Conservation (phyloP, 495 filamentous ascomycete genomes). For the Parathielavia hyrcaniae region DNA sequence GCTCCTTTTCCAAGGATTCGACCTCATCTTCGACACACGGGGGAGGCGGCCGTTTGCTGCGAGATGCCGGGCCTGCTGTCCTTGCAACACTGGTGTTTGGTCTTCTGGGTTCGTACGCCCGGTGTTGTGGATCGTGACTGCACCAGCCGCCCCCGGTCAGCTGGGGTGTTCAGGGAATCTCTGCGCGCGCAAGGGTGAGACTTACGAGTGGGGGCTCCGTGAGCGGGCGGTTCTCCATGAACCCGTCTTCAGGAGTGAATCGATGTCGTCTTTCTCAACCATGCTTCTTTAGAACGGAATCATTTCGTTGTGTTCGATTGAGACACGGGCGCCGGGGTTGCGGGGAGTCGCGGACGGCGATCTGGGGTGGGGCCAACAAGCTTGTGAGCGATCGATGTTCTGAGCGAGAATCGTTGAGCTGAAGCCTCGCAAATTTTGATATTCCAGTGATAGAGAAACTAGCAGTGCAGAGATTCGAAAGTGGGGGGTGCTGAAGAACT, state of each 20-base stretch:
- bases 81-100: conserved; percentile 19
- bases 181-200: not conserved
- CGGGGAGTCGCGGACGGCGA: not conserved
- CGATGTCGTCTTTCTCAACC: conserved; percentile 34
- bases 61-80: not conserved
- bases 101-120: conserved; percentile 9
- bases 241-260: conserved; percentile 36
- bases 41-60: conserved; percentile 31
- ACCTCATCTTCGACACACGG: conserved; percentile 45
- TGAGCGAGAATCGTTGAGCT: not conserved
- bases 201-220: conserved; percentile 39
- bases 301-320: not conserved
- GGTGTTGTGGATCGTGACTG: conserved; percentile 16
- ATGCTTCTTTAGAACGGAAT: conserved; percentile 24
- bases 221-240: conserved; percentile 42
- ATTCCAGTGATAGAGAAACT: not conserved
- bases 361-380: not conserved
- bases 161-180: not conserved
- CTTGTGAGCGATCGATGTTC: not conserved
- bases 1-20: conserved; percentile 42
- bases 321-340: not conserved
- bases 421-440: not conserved
- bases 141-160: not conserved
- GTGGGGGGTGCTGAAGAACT: not conserved
- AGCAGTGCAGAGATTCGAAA: too few species aligned